These are phyloP conservation scores for Grosmannia huntii DNA, from an alignment of 2,329 filamentous ascomycete genomes.

Conservation along the genomic window DNA sequence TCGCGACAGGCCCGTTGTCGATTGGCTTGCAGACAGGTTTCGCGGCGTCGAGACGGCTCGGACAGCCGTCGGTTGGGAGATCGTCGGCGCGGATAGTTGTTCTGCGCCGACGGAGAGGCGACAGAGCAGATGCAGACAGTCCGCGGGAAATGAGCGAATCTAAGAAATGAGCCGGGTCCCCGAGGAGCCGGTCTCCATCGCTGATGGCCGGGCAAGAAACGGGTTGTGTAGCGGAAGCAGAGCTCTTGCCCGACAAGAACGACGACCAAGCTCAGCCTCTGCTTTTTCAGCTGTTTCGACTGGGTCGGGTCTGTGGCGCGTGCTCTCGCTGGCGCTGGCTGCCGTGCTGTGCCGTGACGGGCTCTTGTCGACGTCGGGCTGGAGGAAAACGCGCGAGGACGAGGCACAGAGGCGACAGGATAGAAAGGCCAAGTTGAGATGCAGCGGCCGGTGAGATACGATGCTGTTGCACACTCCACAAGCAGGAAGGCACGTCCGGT, in stretches of 20 bases:
- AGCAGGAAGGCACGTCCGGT: background rate
- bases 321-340: background rate
- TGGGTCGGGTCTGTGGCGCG: background rate
- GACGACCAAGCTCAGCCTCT: background rate
- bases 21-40: background rate
- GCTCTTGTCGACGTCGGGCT: no score
- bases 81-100: background rate
- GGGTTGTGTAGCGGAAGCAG: background rate
- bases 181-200: constrained; percentile 22
- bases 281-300: background rate
- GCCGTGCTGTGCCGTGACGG: no score
- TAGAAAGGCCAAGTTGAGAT: background rate
- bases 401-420: background rate
- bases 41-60: background rate
- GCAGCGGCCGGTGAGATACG: background rate
- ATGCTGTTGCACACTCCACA: background rate
- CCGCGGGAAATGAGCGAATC: background rate
- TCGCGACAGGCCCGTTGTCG: background rate
- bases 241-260: background rate
- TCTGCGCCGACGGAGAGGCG: background rate
- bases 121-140: background rate
- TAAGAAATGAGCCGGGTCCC: background rate
- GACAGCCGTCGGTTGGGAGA: background rate
- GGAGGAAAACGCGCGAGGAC: no score
- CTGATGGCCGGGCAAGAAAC: background rate